phyloP scores from a whole-genome alignment of 2,329 filamentous ascomycete species.

The Neofusicoccum parvum region DNA sequence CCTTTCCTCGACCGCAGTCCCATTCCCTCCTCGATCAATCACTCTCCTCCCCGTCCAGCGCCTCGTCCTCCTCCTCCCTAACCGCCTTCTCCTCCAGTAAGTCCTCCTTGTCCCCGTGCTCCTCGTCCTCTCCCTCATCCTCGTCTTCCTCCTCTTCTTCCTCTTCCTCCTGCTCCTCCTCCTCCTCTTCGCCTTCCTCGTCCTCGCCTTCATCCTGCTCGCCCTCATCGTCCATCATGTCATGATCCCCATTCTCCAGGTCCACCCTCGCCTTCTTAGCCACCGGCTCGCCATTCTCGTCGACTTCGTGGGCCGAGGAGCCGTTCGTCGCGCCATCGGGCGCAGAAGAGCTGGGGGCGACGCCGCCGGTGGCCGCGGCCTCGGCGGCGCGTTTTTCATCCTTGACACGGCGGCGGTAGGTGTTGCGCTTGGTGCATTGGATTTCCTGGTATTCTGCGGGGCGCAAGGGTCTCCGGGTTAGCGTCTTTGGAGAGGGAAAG shows the following conservation, averaged over 20 bases:
- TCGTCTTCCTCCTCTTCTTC: constrained; percentile 52
- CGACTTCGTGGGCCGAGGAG: neutral
- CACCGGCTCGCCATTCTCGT: constrained; percentile 10
- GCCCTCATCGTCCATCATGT: constrained; percentile 42
- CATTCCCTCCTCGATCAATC: constrained; percentile 30
- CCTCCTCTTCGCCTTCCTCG: constrained; percentile 47
- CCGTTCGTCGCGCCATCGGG: neutral
- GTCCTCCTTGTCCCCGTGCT: constrained; percentile 56
- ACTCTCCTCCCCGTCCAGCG: constrained; percentile 58
- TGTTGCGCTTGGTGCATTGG: constrained; percentile 73
- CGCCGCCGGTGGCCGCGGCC: neutral
- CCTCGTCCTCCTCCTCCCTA: constrained; percentile 49
- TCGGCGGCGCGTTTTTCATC: constrained; percentile 57
- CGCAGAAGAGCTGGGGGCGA: constrained; percentile 1
- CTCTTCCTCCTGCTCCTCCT: constrained; percentile 49
- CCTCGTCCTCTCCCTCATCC: constrained; percentile 57
- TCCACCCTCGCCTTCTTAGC: constrained; percentile 26
- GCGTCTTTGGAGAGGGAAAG: constrained; percentile 16
- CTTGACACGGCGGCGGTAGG: constrained; percentile 69
- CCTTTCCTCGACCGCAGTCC: too few relatives aligned
- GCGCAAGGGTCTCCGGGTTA: neutral
- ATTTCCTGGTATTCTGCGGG: constrained; percentile 68
- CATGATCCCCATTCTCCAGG: constrained; percentile 35
- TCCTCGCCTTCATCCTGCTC: constrained; percentile 44
- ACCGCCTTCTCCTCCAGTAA: constrained; percentile 49